Conservation (phyloP, 2,329 filamentous ascomycete genomes). For the Tolypocladium cylindrosporum region DNA sequence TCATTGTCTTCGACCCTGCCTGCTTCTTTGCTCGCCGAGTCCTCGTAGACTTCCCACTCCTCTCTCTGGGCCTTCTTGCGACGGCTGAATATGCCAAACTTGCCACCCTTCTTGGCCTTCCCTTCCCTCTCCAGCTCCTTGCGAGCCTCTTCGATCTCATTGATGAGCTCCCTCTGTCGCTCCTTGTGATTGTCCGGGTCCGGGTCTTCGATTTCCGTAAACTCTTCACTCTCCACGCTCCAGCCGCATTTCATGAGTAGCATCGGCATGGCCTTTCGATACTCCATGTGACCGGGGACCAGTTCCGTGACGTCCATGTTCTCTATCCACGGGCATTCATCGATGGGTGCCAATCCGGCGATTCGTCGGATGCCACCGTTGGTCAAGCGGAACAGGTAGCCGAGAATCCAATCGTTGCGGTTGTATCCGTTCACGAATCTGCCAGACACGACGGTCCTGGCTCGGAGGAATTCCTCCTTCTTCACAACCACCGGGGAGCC, state of each 20-base stretch:
- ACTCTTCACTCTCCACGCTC: constrained; percentile 87
- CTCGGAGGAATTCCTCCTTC: constrained; percentile 76
- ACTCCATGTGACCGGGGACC: constrained; percentile 92
- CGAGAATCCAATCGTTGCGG: constrained; percentile 93
- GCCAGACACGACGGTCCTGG: constrained; percentile 77
- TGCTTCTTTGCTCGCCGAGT: constrained; percentile 36
- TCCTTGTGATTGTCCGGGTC: constrained; percentile 88
- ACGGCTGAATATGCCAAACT: constrained; percentile 70
- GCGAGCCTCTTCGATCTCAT: constrained; percentile 90
- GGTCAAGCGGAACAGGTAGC: constrained; percentile 90
- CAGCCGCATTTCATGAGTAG: constrained; percentile 82
- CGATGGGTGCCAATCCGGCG: constrained; percentile 70
- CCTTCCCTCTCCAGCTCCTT: constrained; percentile 76
- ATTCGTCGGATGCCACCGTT: constrained; percentile 84
- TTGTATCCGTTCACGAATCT: constrained; percentile 92
- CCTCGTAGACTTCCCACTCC: constrained; percentile 91
- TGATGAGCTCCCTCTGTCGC: constrained; percentile 85
- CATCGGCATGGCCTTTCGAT: constrained; percentile 83
- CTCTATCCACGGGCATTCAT: constrained; percentile 70
- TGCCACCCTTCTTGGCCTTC: constrained; percentile 47
- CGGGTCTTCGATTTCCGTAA: constrained; percentile 91
- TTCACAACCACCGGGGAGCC: constrained; percentile 88
- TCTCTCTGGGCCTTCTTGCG: constrained; percentile 76
- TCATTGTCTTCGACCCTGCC: constrained; percentile 27
- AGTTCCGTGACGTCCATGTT: constrained; percentile 81